Evolutionary conservation across 257 asterid species (phyloP), one percentile per base, ranked within the genome.

Genomic region (Nicotiana undulata): DNA sequence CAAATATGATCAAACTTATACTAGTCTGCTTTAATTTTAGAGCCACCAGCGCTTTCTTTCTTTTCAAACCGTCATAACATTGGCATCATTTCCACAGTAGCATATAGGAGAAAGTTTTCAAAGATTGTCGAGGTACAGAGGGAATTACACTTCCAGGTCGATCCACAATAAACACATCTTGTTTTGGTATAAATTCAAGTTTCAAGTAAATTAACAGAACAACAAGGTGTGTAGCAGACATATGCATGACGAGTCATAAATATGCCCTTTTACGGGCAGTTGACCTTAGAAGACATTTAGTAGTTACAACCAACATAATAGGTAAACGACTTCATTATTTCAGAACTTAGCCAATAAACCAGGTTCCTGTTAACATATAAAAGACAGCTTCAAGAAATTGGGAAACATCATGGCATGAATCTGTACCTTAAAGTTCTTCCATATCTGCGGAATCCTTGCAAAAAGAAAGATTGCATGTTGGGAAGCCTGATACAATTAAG

Each of bases 371-470:
- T 44, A 70, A 70, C 61, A 7, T 15, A 46, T 3, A 46, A 15
- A 17, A 1, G 16, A 46, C 5, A 46, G 37, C 40, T 22, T 59
- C 60, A 24, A 46, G 60, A 55, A 55, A 18, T 18, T 49, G 56
- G 11, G 79, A 64, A 49, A 29, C 75, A 51, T 79, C 77, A 49
- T 51, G 31, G 15, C 31, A 32, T 31, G 2, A 18, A 18, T 79
- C 31, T 44, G 46, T 82, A 93, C 99, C 92, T 95, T 93, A 82
- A 88, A 90, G 88, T 95, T 95, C 83, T 90, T 82, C 90, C 90
- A 86, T 75, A 95, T 95, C 87, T 95, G 99, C 64, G 99, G 99
- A 81, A 95, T 83, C 87, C 98, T 90, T 64, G 99, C 99, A 74
- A 81, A 89, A 92, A 95, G 89, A 87, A 95, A 95, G 46, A 95